These are phyloP conservation scores for Bryoerythrophyllum caledonicum DNA, from an alignment of 225 moss, liverwort and hornwort genomes.

Conservation along the genomic window DNA sequence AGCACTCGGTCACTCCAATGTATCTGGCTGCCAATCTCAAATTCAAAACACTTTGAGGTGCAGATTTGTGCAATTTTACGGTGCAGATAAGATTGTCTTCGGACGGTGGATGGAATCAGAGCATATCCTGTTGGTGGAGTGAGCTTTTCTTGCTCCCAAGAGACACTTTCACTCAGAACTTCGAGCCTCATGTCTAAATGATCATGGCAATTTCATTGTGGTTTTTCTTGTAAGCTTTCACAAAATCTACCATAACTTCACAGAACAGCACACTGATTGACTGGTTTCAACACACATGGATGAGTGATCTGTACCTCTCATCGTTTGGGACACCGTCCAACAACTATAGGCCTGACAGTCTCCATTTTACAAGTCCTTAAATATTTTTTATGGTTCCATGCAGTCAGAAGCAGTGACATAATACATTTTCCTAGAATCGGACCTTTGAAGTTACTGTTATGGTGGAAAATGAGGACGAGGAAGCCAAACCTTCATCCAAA, in stretches of 20 bases:
- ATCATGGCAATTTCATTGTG: not conserved
- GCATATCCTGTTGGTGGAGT: too few species aligned
- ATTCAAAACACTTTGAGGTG: not conserved
- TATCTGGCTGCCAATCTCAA: not conserved
- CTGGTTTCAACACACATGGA: conserved; percentile 7
- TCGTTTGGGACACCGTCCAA: too few species aligned
- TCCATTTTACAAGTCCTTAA: too few species aligned
- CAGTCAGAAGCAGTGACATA: too few species aligned
- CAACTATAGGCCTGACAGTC: too few species aligned
- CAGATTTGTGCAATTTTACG: not conserved
- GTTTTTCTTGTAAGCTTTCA: not conserved
- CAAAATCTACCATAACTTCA: not conserved
- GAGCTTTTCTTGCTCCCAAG: too few species aligned
- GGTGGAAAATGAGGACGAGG: too few species aligned
- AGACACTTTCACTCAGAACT: not conserved
- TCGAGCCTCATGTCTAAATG: not conserved
- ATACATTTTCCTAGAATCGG: too few species aligned
- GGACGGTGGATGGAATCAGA: not conserved
- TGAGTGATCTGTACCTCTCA: not conserved
- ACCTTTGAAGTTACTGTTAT: too few species aligned
- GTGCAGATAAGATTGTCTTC: not conserved
- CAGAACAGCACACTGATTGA: not conserved
- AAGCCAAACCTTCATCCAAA: too few species aligned
- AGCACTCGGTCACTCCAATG: not conserved
- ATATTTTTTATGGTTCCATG: too few species aligned